Evolutionary conservation across 2,329 filamentous ascomycete genomes (phyloP).

Genomic region (Fusarium pininemorale): DNA sequence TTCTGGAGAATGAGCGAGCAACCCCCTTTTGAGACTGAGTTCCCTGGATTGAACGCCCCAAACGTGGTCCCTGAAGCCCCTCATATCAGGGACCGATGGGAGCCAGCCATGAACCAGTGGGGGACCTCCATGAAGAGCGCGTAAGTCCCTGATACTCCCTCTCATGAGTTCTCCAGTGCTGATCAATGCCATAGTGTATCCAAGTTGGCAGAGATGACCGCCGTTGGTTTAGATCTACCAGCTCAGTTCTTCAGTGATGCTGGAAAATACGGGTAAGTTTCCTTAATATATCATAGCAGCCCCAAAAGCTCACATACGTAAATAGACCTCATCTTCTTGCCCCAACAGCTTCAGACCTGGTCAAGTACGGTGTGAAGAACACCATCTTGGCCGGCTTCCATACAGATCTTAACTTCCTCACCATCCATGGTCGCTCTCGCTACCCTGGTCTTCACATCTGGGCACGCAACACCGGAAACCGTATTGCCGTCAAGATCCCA

Average conservation of each 20-base stretch:
- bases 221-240: constrained; percentile 64
- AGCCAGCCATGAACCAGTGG: constrained; percentile 65
- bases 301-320: not conserved
- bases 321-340: constrained; percentile 67
- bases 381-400: constrained; percentile 72
- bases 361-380: constrained; percentile 61
- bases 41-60: constrained; percentile 63
- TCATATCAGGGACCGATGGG: constrained; percentile 61
- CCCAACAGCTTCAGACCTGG: constrained; percentile 67
- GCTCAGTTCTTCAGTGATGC: constrained; percentile 63
- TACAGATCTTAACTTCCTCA: constrained; percentile 72
- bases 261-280: constrained; percentile 61
- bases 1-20: constrained; percentile 68
- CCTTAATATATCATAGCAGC: not conserved
- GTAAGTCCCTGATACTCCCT: constrained; percentile 10
- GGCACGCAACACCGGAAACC: constrained; percentile 69
- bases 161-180: accelerated
- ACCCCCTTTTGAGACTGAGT: constrained; percentile 63
- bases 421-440: constrained; percentile 70
- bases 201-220: constrained; percentile 67
- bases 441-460: constrained; percentile 71
- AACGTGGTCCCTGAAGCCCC: constrained; percentile 64
- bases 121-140: constrained; percentile 68
- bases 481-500: constrained; percentile 68
- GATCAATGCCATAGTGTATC: constrained; percentile 50